Percentiles rank a stretch among this genome's conserved stretches.
phyloP scores from a whole-genome alignment of 768 basidiomycete genomes.

The Pleurotus platypus region DNA sequence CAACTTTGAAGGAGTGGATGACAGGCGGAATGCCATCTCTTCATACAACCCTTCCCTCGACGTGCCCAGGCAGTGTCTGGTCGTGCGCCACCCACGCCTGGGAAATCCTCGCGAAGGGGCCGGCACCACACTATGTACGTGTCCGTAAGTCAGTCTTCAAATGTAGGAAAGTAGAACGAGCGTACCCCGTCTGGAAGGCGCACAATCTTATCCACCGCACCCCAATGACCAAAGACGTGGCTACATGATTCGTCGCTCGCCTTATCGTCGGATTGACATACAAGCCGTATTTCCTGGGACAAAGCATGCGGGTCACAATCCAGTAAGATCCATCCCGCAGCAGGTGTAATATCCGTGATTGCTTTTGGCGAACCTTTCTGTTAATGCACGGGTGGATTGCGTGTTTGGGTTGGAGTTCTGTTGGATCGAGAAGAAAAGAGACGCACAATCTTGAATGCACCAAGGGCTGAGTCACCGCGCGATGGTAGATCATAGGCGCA shows the following conservation, averaged over 20 bases:
- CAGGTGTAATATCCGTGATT: background rate
- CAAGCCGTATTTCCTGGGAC: background rate
- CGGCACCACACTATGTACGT: conserved; percentile 5
- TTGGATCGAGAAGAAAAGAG: too few species aligned
- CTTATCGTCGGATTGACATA: background rate
- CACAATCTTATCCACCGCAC: background rate
- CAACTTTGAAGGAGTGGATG: conserved; percentile 1
- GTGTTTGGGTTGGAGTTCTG: too few species aligned
- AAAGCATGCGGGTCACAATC: background rate
- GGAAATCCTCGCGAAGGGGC: conserved; percentile 3
- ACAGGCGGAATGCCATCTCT: background rate
- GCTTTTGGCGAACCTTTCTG: background rate
- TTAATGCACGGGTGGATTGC: background rate
- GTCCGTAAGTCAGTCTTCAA: background rate
- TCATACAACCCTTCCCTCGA: conserved; percentile 7
- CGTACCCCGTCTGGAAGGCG: background rate
- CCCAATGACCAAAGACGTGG: background rate
- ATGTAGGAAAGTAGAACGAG: too few species aligned
- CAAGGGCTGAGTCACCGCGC: too few species aligned
- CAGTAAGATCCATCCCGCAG: background rate
- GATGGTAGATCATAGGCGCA: too few species aligned
- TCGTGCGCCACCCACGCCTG: background rate
- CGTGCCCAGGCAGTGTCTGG: background rate
- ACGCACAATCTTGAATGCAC: too few species aligned
- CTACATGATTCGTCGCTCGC: background rate